phyloP scores from a whole-genome alignment of 768 basidiomycete species.

The Amanita rimosa region DNA sequence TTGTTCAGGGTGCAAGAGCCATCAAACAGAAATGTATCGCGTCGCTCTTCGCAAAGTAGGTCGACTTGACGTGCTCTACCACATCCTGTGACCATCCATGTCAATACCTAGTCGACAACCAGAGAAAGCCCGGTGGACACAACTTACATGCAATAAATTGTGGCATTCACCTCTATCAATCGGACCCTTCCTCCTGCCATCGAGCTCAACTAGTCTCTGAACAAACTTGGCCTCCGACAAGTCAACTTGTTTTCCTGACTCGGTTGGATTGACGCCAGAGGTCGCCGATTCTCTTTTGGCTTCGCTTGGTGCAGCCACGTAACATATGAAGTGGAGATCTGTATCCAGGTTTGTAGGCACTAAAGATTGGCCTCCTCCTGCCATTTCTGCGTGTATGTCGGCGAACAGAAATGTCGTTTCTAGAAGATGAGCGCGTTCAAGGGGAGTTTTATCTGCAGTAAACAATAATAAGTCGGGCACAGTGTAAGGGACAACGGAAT shows the following conservation, averaged over 20 bases:
- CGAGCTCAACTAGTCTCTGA: slow-evolving; percentile 68
- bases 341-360: slow-evolving; percentile 57
- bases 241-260: background rate
- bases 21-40: slow-evolving; percentile 61
- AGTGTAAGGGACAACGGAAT: background rate
- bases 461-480: background rate
- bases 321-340: slow-evolving; percentile 81
- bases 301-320: slow-evolving; percentile 50
- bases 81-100: slow-evolving; percentile 37
- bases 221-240: background rate
- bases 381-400: slow-evolving; percentile 63
- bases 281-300: background rate
- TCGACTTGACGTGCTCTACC: slow-evolving; percentile 47
- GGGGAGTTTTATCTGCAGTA: slow-evolving; percentile 47
- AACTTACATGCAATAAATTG: slow-evolving; percentile 42
- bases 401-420: slow-evolving; percentile 70
- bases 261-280: background rate
- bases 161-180: slow-evolving; percentile 63
- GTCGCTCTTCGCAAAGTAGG: slow-evolving; percentile 41
- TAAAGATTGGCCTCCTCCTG: slow-evolving; percentile 56
- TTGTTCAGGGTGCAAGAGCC: slow-evolving; percentile 26
- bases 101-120: background rate
- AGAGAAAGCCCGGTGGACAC: slow-evolving; percentile 7
- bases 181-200: slow-evolving; percentile 69
- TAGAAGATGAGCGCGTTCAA: slow-evolving; percentile 65